phyloP scores from a whole-genome alignment of 2,329 filamentous ascomycete genomes.

The Botryotinia convoluta region DNA sequence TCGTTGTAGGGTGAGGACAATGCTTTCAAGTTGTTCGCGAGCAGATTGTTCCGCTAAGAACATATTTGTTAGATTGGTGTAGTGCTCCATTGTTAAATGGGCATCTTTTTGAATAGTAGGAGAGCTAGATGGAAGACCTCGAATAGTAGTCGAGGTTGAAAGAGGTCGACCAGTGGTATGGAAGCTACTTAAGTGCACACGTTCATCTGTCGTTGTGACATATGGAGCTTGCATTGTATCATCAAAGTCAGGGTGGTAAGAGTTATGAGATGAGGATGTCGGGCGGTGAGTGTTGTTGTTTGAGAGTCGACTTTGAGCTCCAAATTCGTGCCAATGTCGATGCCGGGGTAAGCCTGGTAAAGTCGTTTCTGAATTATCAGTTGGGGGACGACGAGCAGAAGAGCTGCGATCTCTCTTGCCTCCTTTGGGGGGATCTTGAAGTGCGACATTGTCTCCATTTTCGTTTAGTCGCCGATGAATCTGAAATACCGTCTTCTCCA shows the following conservation, averaged over 20 bases:
- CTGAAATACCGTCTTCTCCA: slow-evolving; percentile 44
- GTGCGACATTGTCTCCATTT: slow-evolving; percentile 22
- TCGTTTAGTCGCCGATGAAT: slow-evolving; percentile 20
- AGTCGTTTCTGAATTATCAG: slow-evolving; percentile 32
- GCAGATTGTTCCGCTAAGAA: slow-evolving; percentile 57
- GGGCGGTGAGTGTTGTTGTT: slow-evolving; percentile 31
- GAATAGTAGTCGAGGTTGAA: slow-evolving; percentile 38
- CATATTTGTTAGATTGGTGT: slow-evolving; percentile 50
- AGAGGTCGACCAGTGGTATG: slow-evolving; percentile 31
- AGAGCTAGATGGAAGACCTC: slow-evolving; percentile 32
- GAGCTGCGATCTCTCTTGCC: slow-evolving; percentile 23
- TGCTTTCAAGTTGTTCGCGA: slow-evolving; percentile 53
- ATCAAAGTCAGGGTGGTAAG: slow-evolving; percentile 29
- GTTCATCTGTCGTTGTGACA: slow-evolving; percentile 18
- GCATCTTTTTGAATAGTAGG: slow-evolving; percentile 32
- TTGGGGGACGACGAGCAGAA: slow-evolving; percentile 29
- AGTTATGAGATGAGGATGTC: slow-evolving; percentile 31
- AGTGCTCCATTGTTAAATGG: slow-evolving; percentile 45
- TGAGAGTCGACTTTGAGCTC: slow-evolving; percentile 26
- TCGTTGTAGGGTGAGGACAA: slow-evolving; percentile 50
- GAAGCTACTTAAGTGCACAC: slow-evolving; percentile 16
- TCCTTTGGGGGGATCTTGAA: slow-evolving; percentile 33
- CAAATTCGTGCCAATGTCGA: slow-evolving; percentile 23
- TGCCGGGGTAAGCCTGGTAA: slow-evolving; percentile 27
- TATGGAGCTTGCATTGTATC: slow-evolving; percentile 25